phyloP scores from a whole-genome alignment of 768 basidiomycete species.

The Pleurotus cornucopiae region DNA sequence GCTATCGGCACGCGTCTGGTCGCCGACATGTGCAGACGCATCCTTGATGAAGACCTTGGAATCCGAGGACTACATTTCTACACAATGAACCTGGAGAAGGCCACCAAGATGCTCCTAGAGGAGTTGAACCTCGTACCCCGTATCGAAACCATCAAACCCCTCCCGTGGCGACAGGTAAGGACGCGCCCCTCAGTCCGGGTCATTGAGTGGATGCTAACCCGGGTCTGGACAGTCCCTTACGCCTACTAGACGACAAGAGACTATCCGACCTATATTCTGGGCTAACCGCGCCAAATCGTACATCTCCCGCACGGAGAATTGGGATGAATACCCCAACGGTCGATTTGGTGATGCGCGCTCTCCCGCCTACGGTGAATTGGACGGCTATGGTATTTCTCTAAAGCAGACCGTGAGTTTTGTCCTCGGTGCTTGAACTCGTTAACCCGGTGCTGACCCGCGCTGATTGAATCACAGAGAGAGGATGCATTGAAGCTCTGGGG shows the following conservation, averaged over 20 bases:
- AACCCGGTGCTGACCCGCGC: conserved; percentile 1
- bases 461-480: conserved; percentile 54
- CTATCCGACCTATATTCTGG: conserved; percentile 98
- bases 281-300: conserved; percentile 95
- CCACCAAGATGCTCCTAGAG: conserved; percentile 91
- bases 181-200: conserved; percentile 4
- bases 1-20: conserved; percentile 93
- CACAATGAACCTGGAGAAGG: conserved; percentile 96
- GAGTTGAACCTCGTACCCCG: conserved; percentile 86
- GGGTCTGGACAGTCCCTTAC: conserved; percentile 68
- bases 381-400: conserved; percentile 92
- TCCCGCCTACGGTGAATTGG: conserved; percentile 97
- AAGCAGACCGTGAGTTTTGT: conserved; percentile 70
- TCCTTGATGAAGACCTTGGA: conserved; percentile 74
- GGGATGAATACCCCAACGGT: conserved; percentile 99
- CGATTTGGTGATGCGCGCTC: conserved; percentile 96
- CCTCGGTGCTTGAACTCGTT: conserved; percentile 1
- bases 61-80: conserved; percentile 93
- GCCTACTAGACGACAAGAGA: conserved; percentile 85
- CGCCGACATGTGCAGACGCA: conserved; percentile 88
- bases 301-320: conserved; percentile 93
- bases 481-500: conserved; percentile 90
- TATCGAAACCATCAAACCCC: conserved; percentile 87
- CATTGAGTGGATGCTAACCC: conserved; percentile 11
- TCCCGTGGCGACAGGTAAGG: conserved; percentile 93